Evolutionary conservation across 2,329 filamentous ascomycete genomes (phyloP).

Genomic region (Ophiobolus disseminans): DNA sequence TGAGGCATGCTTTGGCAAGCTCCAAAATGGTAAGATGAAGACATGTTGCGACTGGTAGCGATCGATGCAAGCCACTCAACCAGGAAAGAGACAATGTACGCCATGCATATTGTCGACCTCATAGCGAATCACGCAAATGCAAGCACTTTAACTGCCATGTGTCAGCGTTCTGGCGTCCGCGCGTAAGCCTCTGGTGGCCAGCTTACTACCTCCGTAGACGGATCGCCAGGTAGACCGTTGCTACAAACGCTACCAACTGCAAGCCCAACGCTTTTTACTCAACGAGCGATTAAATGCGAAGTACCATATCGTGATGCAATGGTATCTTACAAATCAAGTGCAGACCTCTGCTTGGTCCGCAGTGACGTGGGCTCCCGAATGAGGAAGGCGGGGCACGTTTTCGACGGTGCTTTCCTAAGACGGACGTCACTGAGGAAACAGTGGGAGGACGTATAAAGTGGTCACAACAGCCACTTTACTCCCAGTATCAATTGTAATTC

Average conservation of each 20-base stretch:
- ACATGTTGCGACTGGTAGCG: too few relatives aligned
- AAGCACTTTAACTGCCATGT: too few relatives aligned
- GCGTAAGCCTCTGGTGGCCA: background rate
- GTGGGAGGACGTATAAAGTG: constrained; percentile 35
- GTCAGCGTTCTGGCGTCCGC: background rate
- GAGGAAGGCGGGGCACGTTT: constrained; percentile 23
- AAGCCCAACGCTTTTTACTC: background rate
- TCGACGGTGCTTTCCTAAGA: constrained; percentile 1
- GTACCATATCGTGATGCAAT: background rate
- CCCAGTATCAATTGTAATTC: constrained; percentile 6
- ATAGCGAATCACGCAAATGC: too few relatives aligned
- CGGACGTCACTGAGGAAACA: constrained; percentile 33
- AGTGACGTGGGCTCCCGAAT: constrained; percentile 10
- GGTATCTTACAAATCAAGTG: constrained; percentile 32
- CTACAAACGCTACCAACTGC: background rate
- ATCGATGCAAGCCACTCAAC: too few relatives aligned
- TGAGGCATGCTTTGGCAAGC: background rate
- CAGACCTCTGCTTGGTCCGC: constrained; percentile 2
- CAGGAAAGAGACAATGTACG: too few relatives aligned
- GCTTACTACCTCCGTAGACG: too few relatives aligned
- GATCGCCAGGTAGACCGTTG: too few relatives aligned
- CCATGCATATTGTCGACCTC: too few relatives aligned
- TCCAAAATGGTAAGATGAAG: background rate
- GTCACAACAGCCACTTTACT: constrained; percentile 4
- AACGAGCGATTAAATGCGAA: background rate